phyloP scores from a whole-genome alignment of 1,139 yeast genomes.

The Suhomyces ambrosiae region DNA sequence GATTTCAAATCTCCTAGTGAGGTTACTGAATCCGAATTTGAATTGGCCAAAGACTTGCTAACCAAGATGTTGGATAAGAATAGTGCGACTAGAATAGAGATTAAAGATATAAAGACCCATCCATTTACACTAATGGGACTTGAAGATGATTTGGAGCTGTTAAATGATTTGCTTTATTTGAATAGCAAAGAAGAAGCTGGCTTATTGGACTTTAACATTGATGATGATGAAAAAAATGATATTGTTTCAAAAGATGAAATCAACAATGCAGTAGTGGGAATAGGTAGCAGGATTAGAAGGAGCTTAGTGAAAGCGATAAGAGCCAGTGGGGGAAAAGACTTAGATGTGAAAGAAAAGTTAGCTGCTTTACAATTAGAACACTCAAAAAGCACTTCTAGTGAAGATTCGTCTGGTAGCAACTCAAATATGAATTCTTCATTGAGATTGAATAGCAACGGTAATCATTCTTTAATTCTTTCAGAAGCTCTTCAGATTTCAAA shows the following conservation, averaged over 20 bases:
- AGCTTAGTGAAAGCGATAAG: conserved; percentile 58
- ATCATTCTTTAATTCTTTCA: conserved; percentile 40
- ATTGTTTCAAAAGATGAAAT: conserved; percentile 71
- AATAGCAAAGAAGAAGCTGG: conserved; percentile 22
- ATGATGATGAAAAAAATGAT: conserved; percentile 13
- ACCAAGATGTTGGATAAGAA: conserved; percentile 67
- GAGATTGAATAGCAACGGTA: conserved; percentile 19
- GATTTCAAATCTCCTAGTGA: conserved; percentile 42
- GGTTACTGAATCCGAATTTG: conserved; percentile 52
- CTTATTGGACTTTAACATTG: conserved; percentile 16
- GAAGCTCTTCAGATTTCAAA: conserved; percentile 25
- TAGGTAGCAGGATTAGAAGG: conserved; percentile 66
- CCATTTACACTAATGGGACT: conserved; percentile 73
- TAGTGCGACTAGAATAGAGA: conserved; percentile 67
- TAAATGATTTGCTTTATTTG: conserved; percentile 41
- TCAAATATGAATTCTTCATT: conserved; percentile 16
- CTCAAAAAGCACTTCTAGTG: conserved; percentile 36
- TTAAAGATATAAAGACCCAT: conserved; percentile 75
- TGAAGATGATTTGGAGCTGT: conserved; percentile 43
- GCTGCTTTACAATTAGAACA: conserved; percentile 31
- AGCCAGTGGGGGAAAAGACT: conserved; percentile 35
- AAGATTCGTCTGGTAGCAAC: conserved; percentile 30
- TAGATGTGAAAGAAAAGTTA: conserved; percentile 29
- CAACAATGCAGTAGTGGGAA: conserved; percentile 76
- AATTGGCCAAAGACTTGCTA: conserved; percentile 68